Base-by-base conservation (phyloP, 2,329 filamentous ascomycete genomes). In the Talaromyces funiculosus region DNA sequence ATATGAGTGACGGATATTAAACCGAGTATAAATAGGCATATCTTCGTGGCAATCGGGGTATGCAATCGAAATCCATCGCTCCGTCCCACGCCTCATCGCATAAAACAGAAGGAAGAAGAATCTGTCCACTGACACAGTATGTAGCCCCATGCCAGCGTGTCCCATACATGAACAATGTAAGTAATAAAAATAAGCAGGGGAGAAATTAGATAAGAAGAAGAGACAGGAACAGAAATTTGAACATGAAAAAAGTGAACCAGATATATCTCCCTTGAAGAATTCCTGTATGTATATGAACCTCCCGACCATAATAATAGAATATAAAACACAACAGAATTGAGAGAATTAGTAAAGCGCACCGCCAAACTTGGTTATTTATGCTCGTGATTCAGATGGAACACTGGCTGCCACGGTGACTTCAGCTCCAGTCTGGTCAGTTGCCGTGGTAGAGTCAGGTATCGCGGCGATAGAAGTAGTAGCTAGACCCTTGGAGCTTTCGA, bases 241-340 rank as follows among this genome's bases (percentile, higher is more conserved):
- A 63, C 62, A 64, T 62, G 64, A 62, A 67, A 66, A 68, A 42
- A 18, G 24, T 47, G 40, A 59, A 43, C 35, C 57, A 66, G 66
- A 68, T 72, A 70, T 69, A 71, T 69, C 71, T 66, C 67, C 67
- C 33, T 49, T 33, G 45, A 66, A 63, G 64, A 64, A 66, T 66
- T 64, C 68, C 68, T 67, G 65, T 74, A 74, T 74, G 73, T 73
- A 75, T 72, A 72, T 66, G 69, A 69, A 69, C 67, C 61, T 31
- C 43, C 26, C 55, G 20, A 40, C 45, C 37, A 45, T 57, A 60
- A 67, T 70, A 69, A 73, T 66, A 66, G 53, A 67, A 63, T 63
- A 60, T 62, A 62, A 60, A 58, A 64, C 62, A 66, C 31, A 57
- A 63, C 63, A 61, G 59, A 62, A 64, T 65, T 63, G 64, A 62